phyloP scores from a whole-genome alignment of 192 early-diverging fungal genomes.

The Coemansia sp. region DNA sequence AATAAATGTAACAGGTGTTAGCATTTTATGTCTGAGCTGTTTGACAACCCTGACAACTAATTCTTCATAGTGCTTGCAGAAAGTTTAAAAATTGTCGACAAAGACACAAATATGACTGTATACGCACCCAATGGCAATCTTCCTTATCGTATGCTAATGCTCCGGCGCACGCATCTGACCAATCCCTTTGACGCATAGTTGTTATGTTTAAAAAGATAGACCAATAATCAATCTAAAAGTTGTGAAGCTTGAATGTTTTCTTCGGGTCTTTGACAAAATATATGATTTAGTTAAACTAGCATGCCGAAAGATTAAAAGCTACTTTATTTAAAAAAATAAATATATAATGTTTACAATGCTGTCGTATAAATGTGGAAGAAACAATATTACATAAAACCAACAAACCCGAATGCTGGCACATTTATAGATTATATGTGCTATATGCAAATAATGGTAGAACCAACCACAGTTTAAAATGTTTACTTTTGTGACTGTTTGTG shows the following conservation, averaged over 20 bases:
- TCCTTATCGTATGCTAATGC: conserved; percentile 69
- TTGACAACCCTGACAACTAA: conserved; percentile 74
- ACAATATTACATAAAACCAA: no score
- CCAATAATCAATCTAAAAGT: conserved; percentile 60
- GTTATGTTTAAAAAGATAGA: conserved; percentile 77
- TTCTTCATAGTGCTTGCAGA: conserved; percentile 69
- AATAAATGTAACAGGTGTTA: conserved; percentile 83
- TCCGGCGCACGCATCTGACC: conserved; percentile 60
- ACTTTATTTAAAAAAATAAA: conserved; percentile 26
- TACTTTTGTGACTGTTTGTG: no score
- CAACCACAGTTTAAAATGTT: no score
- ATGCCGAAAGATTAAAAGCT: conserved; percentile 41
- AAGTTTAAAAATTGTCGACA: conserved; percentile 75
- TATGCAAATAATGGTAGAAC: no score
- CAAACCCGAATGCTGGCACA: no score
- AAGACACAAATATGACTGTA: conserved; percentile 78
- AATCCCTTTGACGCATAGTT: conserved; percentile 43
- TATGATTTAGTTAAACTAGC: conserved; percentile 78
- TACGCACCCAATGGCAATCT: conserved; percentile 67
- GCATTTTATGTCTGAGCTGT: conserved; percentile 65
- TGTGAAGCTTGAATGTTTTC: conserved; percentile 69
- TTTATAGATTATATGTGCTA: no score
- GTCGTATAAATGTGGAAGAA: no score
- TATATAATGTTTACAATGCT: no score
- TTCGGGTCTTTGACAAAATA: conserved; percentile 80